Evolutionary conservation across 116 monocot genomes (phyloP).

Genomic region (Thalassia testudinum): DNA sequence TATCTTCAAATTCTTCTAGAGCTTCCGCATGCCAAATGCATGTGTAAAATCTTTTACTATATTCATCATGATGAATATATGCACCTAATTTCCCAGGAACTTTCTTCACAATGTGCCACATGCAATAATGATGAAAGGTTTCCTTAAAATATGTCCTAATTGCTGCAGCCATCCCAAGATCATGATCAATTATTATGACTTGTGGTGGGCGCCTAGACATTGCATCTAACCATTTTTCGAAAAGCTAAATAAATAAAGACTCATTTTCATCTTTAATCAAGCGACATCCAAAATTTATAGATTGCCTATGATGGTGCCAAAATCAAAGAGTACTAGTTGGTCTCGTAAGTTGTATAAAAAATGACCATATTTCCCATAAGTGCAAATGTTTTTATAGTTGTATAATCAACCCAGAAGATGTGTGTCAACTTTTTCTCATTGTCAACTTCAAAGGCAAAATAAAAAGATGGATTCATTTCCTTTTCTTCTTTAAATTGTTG

Average conservation of each 20-base stretch:
- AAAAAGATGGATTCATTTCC: not conserved
- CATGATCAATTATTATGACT: too few relatives aligned
- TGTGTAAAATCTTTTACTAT: not conserved
- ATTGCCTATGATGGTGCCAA: conserved; percentile 1
- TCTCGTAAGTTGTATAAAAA: conserved; percentile 7
- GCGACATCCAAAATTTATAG: conserved; percentile 1
- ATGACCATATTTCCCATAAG: too few relatives aligned
- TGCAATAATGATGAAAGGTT: not conserved
- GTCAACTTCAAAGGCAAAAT: conserved; percentile 1
- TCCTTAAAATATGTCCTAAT: not conserved
- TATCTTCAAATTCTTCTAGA: not conserved
- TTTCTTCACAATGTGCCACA: not conserved
- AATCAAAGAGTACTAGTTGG: conserved; percentile 1
- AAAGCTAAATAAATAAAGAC: not conserved
- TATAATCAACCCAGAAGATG: conserved; percentile 1
- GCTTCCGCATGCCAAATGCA: not conserved
- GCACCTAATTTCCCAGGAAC: conserved; percentile 1
- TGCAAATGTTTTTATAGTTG: not conserved
- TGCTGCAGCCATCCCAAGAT: not conserved
- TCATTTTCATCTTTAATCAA: not conserved
- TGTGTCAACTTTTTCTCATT: conserved; percentile 2
- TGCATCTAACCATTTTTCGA: not conserved
- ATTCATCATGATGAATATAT: not conserved
- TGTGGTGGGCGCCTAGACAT: not conserved
- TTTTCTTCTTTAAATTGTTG: not conserved